phyloP scores from a whole-genome alignment of 345 rosid species.

The Eucalyptus shirleyi region DNA sequence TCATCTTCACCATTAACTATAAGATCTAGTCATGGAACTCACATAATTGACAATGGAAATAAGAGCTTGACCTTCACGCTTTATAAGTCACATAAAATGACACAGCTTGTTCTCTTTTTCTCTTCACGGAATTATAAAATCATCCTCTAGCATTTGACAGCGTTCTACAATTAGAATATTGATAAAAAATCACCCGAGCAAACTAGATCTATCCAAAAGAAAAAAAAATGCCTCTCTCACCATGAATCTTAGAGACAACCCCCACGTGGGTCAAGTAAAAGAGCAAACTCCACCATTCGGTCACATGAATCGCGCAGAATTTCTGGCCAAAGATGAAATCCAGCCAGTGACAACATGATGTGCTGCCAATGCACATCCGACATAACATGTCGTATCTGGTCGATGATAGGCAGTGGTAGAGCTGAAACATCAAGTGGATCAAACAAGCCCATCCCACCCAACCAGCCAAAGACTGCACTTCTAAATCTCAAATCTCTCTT shows the following conservation, averaged over 20 bases:
- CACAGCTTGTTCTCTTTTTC: background rate
- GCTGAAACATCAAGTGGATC: background rate
- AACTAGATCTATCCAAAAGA: background rate
- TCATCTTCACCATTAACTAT: background rate
- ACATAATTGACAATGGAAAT: background rate
- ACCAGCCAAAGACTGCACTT: background rate
- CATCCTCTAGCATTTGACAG: background rate
- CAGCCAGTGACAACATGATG: background rate
- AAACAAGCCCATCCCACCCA: background rate
- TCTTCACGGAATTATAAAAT: background rate
- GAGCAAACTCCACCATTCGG: background rate
- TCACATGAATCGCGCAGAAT: background rate
- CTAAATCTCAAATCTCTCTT: background rate
- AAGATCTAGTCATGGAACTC: rapidly evolving
- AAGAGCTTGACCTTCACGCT: background rate
- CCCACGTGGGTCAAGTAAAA: background rate
- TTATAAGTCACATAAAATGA: background rate
- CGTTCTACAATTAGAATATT: background rate
- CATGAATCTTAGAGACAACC: background rate
- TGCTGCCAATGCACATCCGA: background rate
- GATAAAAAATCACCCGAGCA: background rate
- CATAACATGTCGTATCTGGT: background rate
- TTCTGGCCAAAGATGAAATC: background rate
- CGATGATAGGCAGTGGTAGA: background rate
- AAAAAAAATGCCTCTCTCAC: background rate